A percentile compares a stretch with the other conserved stretches of the same genome.
phyloP scores from a whole-genome alignment of 345 rosid genomes.

The Cardamine resedifolia region DNA sequence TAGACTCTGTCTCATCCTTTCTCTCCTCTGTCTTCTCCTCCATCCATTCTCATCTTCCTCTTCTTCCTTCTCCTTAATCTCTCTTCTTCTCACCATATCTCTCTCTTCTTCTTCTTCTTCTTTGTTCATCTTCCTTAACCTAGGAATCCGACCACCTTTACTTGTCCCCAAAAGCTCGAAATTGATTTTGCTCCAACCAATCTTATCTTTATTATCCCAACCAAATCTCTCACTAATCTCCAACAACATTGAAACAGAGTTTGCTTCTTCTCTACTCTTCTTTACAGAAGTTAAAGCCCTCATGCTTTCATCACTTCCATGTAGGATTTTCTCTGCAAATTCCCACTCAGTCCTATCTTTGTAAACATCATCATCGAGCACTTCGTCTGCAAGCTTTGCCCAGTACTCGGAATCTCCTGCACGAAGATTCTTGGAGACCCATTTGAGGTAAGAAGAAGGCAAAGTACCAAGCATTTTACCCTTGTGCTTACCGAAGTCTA shows the following conservation, averaged over 20 bases:
- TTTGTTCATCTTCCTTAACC: constrained; percentile 28
- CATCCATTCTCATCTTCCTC: constrained; percentile 27
- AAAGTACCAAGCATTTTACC: constrained; percentile 84
- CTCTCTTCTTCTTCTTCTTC: not conserved
- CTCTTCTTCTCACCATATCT: constrained; percentile 22
- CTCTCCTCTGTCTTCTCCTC: constrained; percentile 42
- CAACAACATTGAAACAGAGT: constrained; percentile 53
- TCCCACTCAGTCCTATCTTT: constrained; percentile 83
- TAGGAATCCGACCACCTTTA: constrained; percentile 72
- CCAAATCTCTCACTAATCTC: constrained; percentile 82
- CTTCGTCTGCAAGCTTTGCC: constrained; percentile 75
- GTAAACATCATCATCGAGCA: constrained; percentile 66
- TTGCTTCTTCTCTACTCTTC: constrained; percentile 18
- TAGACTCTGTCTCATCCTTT: constrained; percentile 37
- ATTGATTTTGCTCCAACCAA: constrained; percentile 64
- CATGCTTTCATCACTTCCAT: constrained; percentile 41
- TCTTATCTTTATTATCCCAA: constrained; percentile 75
- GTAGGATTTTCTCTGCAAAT: constrained; percentile 53
- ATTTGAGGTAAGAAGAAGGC: constrained; percentile 71
- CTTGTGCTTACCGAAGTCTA: constrained; percentile 76
- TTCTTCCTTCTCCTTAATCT: constrained; percentile 25
- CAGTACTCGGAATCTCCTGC: constrained; percentile 61
- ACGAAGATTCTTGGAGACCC: constrained; percentile 74
- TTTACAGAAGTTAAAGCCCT: not conserved
- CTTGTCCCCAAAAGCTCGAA: constrained; percentile 79